Conservation (phyloP, 139 green algal genomes). For the Micractinium sp. region DNA sequence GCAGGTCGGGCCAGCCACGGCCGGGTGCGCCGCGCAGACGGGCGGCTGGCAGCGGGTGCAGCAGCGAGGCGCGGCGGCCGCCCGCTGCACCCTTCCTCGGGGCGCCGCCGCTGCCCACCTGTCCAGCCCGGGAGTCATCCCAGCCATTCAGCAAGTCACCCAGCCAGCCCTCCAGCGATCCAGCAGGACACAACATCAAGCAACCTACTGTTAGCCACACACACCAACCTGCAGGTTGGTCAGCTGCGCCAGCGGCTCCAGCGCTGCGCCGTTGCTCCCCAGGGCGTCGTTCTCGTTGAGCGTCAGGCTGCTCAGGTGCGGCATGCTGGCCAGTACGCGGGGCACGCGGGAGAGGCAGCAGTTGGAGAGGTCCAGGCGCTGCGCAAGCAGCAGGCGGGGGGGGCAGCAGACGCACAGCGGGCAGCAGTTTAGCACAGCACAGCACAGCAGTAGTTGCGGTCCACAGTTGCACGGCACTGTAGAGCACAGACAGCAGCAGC, state of each 20-base stretch:
- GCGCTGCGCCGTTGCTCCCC: not conserved
- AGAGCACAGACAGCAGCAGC: no score
- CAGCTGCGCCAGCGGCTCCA: slow-evolving; percentile 7
- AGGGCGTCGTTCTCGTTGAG: slow-evolving; percentile 27
- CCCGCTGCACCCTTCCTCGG: no score
- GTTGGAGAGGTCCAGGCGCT: slow-evolving; percentile 32
- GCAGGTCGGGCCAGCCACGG: no score
- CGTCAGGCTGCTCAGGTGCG: slow-evolving; percentile 18
- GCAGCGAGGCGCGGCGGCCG: not conserved
- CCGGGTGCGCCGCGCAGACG: no score
- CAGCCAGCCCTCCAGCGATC: no score
- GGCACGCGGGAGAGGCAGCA: slow-evolving; percentile 29
- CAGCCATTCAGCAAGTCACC: no score
- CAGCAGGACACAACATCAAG: no score
- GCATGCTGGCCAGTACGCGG: slow-evolving; percentile 19
- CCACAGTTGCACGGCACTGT: no score
- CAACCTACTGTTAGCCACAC: no score
- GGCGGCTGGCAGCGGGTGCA: not conserved
- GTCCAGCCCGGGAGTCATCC: no score
- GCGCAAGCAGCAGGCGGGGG: not conserved
- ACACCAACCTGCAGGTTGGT: slow-evolving; percentile 13
- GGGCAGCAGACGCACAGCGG: not conserved
- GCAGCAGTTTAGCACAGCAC: not conserved
- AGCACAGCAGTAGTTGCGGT: not conserved
- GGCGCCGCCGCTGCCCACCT: no score